A percentile compares a stretch with the other conserved stretches of the same genome.
Evolutionary conservation across 2,329 filamentous ascomycete species (phyloP).

Genomic region (Fusarium pseudograminearum): DNA sequence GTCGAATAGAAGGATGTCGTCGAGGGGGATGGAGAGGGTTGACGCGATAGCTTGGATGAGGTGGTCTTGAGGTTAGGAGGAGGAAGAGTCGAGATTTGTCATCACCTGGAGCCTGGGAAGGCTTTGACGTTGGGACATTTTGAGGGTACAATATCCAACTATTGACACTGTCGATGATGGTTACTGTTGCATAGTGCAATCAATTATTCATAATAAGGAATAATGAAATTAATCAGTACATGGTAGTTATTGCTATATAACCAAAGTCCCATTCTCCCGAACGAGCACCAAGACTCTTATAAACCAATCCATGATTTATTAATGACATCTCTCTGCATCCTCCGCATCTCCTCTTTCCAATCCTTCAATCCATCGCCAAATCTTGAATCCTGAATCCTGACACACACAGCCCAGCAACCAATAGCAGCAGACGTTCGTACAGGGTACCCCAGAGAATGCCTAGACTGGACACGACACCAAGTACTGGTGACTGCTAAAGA

Average conservation of each 20-base stretch:
- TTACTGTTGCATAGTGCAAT: slow-evolving; percentile 2
- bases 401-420: slow-evolving; percentile 1
- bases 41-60: slow-evolving; percentile 53
- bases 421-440: neutral
- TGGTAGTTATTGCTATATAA: neutral
- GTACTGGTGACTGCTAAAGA: neutral
- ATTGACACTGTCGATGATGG: neutral
- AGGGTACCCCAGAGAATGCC: slow-evolving; percentile 8
- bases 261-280: neutral
- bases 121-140: slow-evolving; percentile 12
- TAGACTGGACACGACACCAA: rapidly evolving
- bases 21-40: slow-evolving; percentile 52
- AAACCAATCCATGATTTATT: neutral
- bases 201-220: neutral
- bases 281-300: slow-evolving; percentile 8
- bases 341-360: neutral
- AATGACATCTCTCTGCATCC: slow-evolving; percentile 17
- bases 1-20: slow-evolving; percentile 53
- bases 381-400: slow-evolving; percentile 23
- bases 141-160: neutral
- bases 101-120: slow-evolving; percentile 40
- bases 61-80: slow-evolving; percentile 45
- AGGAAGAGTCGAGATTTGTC: slow-evolving; percentile 38
- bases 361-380: slow-evolving; percentile 5
- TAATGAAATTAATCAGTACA: neutral